Evolutionary conservation across 345 rosid genomes (phyloP).

Genomic region (Eutrema yunnanense): DNA sequence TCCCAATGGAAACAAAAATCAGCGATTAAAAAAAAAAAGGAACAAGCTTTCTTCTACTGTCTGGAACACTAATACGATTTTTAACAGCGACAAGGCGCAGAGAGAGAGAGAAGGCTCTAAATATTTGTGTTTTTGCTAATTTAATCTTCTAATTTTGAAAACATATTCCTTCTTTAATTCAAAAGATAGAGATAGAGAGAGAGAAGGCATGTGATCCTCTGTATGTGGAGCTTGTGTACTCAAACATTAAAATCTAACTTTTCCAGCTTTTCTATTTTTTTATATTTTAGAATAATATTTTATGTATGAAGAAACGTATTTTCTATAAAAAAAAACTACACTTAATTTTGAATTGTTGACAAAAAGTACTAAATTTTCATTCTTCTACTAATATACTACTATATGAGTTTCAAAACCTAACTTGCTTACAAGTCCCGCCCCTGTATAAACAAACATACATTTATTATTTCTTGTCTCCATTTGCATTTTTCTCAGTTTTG

Average conservation of each 20-base stretch:
- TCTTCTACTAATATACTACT: neutral
- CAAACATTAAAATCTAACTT: constrained; percentile 19
- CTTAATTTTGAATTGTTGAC: neutral
- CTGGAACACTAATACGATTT: constrained; percentile 18
- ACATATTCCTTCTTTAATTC: constrained; percentile 12
- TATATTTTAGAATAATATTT: neutral
- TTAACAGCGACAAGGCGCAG: constrained; percentile 15
- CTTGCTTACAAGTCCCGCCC: constrained; percentile 5
- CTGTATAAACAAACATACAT: neutral
- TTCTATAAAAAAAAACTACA: neutral
- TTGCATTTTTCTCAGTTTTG: neutral
- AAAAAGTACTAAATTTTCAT: neutral
- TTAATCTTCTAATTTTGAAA: neutral
- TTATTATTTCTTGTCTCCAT: neutral
- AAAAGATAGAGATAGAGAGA: constrained; percentile 6
- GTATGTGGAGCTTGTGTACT: constrained; percentile 28
- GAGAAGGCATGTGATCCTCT: constrained; percentile 26
- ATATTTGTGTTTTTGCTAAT: neutral
- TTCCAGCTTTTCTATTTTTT: constrained; percentile 18
- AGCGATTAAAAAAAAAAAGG: neutral
- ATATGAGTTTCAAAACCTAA: neutral
- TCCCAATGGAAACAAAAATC: neutral
- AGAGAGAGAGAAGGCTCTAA: constrained; percentile 3
- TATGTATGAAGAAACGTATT: neutral
- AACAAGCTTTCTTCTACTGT: constrained; percentile 6